phyloP scores from a whole-genome alignment of 345 rosid species.

The Gossypium rotundifolium region DNA sequence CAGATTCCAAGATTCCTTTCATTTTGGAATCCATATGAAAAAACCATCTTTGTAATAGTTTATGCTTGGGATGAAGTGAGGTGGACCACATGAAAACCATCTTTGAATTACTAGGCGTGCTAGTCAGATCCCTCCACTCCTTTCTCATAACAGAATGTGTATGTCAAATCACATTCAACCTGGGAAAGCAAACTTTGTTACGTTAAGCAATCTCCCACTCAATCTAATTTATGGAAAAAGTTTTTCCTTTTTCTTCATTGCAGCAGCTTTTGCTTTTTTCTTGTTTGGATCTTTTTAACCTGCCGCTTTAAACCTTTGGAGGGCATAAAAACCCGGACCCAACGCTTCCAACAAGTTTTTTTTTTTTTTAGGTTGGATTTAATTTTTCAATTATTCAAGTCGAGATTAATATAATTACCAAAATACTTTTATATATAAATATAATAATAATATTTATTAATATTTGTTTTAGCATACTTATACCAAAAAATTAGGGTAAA shows the following conservation, averaged over 20 bases:
- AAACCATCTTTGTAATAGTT: neutral
- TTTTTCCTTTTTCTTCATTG: neutral
- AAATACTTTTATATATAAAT: too few species aligned
- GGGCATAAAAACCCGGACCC: too few species aligned
- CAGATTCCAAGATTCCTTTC: constrained; percentile 2
- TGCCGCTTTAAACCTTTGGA: too few species aligned
- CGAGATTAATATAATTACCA: too few species aligned
- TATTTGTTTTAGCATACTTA: too few species aligned
- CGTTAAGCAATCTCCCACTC: neutral
- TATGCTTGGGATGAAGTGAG: too few species aligned
- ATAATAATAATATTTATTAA: too few species aligned
- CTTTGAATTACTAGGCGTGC: constrained; percentile 11
- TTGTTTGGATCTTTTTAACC: neutral
- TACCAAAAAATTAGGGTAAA: too few species aligned
- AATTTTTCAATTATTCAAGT: too few species aligned
- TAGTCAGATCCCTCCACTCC: neutral
- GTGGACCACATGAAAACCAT: neutral
- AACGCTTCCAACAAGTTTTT: too few species aligned
- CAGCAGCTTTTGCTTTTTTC: neutral
- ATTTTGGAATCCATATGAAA: neutral
- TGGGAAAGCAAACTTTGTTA: constrained; percentile 9
- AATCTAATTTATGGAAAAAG: neutral
- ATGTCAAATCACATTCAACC: neutral
- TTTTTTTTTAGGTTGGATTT: too few species aligned
- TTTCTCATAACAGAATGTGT: neutral